phyloP scores from a whole-genome alignment of 2,329 filamentous ascomycete species.

The Aureobasidium musti region DNA sequence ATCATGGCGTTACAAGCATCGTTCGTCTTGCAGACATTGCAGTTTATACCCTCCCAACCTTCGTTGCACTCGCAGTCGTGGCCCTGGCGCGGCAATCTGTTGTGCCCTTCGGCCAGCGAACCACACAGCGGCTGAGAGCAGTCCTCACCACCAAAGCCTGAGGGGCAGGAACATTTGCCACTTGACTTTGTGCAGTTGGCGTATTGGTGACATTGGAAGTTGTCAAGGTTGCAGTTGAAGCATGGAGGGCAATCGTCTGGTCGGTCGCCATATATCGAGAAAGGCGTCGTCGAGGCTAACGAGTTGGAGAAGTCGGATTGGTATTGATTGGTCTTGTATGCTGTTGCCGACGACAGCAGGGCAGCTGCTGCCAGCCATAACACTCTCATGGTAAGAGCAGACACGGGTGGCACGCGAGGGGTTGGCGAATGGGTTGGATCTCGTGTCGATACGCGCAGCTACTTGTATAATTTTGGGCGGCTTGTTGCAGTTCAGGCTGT shows the following conservation, averaged over 20 bases:
- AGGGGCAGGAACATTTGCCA: conserved; percentile 88
- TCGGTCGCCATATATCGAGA: conserved; percentile 71
- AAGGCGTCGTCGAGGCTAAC: conserved; percentile 33
- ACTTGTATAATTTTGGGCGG: not conserved
- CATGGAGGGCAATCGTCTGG: conserved; percentile 80
- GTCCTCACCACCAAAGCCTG: conserved; percentile 92
- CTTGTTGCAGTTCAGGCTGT: not conserved
- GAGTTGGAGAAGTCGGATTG: conserved; percentile 15
- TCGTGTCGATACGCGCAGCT: conserved; percentile 14
- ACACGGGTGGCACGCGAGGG: conserved; percentile 3
- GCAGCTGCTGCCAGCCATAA: conserved; percentile 3
- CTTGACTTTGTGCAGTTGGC: conserved; percentile 85
- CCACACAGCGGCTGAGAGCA: conserved; percentile 90
- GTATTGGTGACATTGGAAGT: conserved; percentile 88
- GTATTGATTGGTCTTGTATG: conserved; percentile 27
- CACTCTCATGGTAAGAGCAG: not conserved
- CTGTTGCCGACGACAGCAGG: conserved; percentile 20
- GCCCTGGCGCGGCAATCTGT: conserved; percentile 72
- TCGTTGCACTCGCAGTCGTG: conserved; percentile 81
- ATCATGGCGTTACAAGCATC: conserved; percentile 85
- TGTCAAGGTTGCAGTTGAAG: conserved; percentile 97
- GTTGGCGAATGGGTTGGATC: not conserved
- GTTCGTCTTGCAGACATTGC: conserved; percentile 84
- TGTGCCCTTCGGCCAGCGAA: conserved; percentile 75
- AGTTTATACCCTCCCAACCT: conserved; percentile 96